Base-by-base conservation (phyloP, 148 eudicot species). In the Vaccinium darrowii region DNA sequence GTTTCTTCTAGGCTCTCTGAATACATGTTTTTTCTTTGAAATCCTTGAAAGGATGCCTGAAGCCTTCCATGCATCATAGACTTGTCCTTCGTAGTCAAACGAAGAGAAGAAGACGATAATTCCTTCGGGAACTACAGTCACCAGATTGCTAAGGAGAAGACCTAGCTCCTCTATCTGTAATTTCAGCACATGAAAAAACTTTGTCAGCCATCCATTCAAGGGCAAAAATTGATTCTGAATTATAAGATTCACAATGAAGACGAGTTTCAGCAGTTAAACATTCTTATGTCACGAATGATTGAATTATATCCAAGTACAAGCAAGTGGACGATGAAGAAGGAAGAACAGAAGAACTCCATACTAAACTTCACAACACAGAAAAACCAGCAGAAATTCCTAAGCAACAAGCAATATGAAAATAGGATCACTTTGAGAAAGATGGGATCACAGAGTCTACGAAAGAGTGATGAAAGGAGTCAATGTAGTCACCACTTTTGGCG, bases 21-120 rank as follows among this genome's bases (percentile, higher is more conserved):
- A 95, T 62, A 96, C 50, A 25, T 75, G 91, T 82, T 96, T 96
- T 87, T 91, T 96, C 88, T 90, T 93, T 82, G 89, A 83, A 54
- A 96, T 93, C 67, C 99, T 90, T 10, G 91, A 88, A 74, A 96
- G 91, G 84, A 95, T 91, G 54, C 97, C 99, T 36, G 95, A 93
- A 83, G 89, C 89, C 84, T 90, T 94, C 99, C 99, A 96, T 76
- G 96, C 88, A 83, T 93, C 91, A 80, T 96, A 90, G 36, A 95
- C 96, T 86, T 88, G 88, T 78, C 83, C 90, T 90, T 93, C 97
- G 51, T 95, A 96, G 39, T 96, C 99, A 84, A 94, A 96, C 56
- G 99, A 96, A 74, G 99, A 95, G 90, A 94, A 96, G 88, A 96
- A 96, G 39, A 96, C 90, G 43, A 95, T 92, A 77, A 96, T 88